phyloP scores from a whole-genome alignment of 148 eudicot species.

The Pouteria glomerata region DNA sequence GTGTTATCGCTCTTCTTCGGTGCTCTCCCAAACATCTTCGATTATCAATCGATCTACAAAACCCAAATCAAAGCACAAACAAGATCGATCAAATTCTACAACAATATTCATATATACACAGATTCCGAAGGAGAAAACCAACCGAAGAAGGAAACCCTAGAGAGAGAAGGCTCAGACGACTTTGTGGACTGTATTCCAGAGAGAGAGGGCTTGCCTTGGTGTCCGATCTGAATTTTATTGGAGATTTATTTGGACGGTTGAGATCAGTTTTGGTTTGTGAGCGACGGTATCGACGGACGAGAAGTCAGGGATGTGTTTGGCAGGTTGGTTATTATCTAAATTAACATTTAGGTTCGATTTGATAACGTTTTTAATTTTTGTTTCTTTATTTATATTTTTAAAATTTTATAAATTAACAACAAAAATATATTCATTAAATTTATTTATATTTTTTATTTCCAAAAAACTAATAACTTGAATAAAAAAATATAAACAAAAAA shows the following conservation, averaged over 20 bases:
- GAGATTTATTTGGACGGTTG: slow-evolving; percentile 3
- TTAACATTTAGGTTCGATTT: too few species aligned
- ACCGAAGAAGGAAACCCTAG: slow-evolving; percentile 11
- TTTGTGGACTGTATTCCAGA: not conserved
- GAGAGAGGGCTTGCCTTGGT: not conserved
- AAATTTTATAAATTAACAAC: too few species aligned
- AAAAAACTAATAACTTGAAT: too few species aligned
- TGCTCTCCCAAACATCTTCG: slow-evolving; percentile 46
- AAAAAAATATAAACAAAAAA: too few species aligned
- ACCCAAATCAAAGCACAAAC: not conserved
- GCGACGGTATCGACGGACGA: too few species aligned
- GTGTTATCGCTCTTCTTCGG: slow-evolving; percentile 43
- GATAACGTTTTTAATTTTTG: too few species aligned
- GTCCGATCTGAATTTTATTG: not conserved
- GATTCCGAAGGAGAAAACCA: not conserved
- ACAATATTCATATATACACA: not conserved
- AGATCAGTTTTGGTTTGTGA: not conserved
- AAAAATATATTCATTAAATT: too few species aligned
- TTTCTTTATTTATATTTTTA: too few species aligned
- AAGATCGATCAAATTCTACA: not conserved
- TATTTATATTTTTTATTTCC: too few species aligned
- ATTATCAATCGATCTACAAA: slow-evolving; percentile 11
- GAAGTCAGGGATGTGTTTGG: too few species aligned
- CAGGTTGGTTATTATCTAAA: too few species aligned
- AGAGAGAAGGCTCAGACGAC: not conserved